Percentiles rank a stretch among this genome's conserved stretches.
Conservation (phyloP, 345 rosid genomes). For the Syzygium aromaticum region DNA sequence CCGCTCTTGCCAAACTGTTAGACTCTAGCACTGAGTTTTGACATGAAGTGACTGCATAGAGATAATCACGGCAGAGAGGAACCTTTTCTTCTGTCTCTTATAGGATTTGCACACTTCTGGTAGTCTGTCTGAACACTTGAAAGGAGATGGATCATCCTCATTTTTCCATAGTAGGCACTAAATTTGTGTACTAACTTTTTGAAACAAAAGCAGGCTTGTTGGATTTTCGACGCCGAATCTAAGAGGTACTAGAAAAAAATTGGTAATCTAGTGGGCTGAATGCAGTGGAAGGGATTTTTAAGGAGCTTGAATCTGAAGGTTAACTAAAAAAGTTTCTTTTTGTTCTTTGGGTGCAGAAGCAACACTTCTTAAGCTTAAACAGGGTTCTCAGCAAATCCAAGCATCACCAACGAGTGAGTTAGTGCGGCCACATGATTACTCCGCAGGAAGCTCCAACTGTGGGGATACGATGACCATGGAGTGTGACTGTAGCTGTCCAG, state of each 20-base stretch:
- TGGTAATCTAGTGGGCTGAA: background rate
- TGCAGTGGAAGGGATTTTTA: background rate
- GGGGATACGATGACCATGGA: constrained; percentile 1
- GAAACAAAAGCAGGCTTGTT: background rate
- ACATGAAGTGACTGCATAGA: background rate
- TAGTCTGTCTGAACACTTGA: background rate
- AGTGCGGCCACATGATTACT: constrained; percentile 5
- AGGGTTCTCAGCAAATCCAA: constrained; percentile 44
- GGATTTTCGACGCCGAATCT: background rate
- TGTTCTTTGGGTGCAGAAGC: constrained; percentile 36
- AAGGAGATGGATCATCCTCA: background rate
- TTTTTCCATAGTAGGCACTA: background rate
- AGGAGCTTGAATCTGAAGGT: background rate
- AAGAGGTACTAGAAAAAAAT: background rate
- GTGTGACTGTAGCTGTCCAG: background rate
- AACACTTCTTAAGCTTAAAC: constrained; percentile 66
- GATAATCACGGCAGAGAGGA: background rate
- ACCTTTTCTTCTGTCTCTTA: background rate
- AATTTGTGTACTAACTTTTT: background rate
- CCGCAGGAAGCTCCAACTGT: background rate
- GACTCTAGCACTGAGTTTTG: background rate
- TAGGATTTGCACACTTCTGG: background rate
- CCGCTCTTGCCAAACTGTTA: background rate
- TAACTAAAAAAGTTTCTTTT: background rate
- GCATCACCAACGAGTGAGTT: background rate